Evolutionary conservation across 2,329 filamentous ascomycete species (phyloP), one percentile per base, ranked within the genome.

Genomic region (Acephala macrosclerotiorum): DNA sequence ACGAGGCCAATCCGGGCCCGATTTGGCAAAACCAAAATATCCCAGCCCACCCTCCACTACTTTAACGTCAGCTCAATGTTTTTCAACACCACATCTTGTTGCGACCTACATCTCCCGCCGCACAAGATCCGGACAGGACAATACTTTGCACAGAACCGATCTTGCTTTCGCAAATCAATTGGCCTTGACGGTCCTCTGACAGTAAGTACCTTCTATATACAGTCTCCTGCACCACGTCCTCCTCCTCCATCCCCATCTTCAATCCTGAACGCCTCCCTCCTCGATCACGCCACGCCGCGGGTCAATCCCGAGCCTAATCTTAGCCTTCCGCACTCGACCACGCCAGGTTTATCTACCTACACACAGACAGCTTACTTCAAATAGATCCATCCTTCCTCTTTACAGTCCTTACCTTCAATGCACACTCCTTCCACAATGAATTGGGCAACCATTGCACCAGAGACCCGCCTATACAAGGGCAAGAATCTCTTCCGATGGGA

Each of bases 401-500:
- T 56, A 18, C 51, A 42, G 18, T 53, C 45, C 3, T 61, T 45
- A 33, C 58, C 35, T 58, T 20, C 26, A 7, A 22, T 42, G 14
- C 14, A 40, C 25, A 22, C 29, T 58, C 6, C 4, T 9, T 16
- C 18, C n/a, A 55, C 6, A 25, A 75, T 74, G 66, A 75, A 75
- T 59, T 75, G 74, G 74, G 71, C 71, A 40, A 73, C 67, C 1
- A 61, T 74, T 51, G 66, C 66, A 58, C 70, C 68, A 1, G 72
- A 75, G 22, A 63, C 69, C 2, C 70, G 73, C n/a, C 58, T 75
- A 18, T 75, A 68, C 59, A 75, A 75, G 35, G 74, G 73, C 26
- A 74, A 74, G 29, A 62, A 57, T 1, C 53, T 75, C n/a, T 77
- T 71, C 47, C 68, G 67, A 49, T 77, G 75, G 75, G 75, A 76